Evolutionary conservation across 495 filamentous ascomycete genomes (phyloP).

Genomic region (Emericellopsis terricola): DNA sequence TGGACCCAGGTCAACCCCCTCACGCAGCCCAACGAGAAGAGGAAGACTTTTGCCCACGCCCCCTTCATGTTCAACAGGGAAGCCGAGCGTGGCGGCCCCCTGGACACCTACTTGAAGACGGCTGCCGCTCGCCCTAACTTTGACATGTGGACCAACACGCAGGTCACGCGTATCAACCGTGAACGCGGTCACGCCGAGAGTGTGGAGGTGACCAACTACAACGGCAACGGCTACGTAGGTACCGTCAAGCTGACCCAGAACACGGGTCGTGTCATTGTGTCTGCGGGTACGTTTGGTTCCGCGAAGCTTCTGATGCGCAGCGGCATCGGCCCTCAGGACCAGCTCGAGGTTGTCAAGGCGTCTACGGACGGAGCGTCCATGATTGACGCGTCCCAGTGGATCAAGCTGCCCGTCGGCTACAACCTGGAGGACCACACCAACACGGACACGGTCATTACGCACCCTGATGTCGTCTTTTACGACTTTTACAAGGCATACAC

Average conservation of each 20-base stretch:
- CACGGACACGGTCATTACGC: slow-evolving; percentile 46
- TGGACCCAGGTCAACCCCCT: slow-evolving; percentile 48
- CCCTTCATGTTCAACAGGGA: slow-evolving; percentile 51
- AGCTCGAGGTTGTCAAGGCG: slow-evolving; percentile 35
- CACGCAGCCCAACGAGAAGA: slow-evolving; percentile 41
- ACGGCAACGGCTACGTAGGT: slow-evolving; percentile 35
- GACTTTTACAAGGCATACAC: slow-evolving; percentile 46
- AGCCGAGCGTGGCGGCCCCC: slow-evolving; percentile 51
- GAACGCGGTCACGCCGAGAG: slow-evolving; percentile 42
- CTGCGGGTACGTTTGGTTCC: slow-evolving; percentile 53
- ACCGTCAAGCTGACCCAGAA: slow-evolving; percentile 38
- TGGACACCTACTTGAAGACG: slow-evolving; percentile 54
- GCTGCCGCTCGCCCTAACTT: slow-evolving; percentile 46
- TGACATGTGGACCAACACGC: slow-evolving; percentile 43
- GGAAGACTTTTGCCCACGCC: slow-evolving; percentile 45
- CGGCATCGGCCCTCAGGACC: slow-evolving; percentile 46
- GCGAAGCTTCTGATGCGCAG: slow-evolving; percentile 46
- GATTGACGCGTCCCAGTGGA: slow-evolving; percentile 37
- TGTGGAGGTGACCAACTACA: slow-evolving; percentile 44
- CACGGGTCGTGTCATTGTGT: slow-evolving; percentile 48
- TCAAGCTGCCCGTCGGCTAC: slow-evolving; percentile 55
- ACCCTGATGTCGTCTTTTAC: slow-evolving; percentile 40
- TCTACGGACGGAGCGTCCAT: slow-evolving; percentile 35
- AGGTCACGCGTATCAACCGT: slow-evolving; percentile 47
- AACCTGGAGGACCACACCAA: slow-evolving; percentile 60